phyloP scores from a whole-genome alignment of 257 asterid genomes.

The Primulina tabacum region DNA sequence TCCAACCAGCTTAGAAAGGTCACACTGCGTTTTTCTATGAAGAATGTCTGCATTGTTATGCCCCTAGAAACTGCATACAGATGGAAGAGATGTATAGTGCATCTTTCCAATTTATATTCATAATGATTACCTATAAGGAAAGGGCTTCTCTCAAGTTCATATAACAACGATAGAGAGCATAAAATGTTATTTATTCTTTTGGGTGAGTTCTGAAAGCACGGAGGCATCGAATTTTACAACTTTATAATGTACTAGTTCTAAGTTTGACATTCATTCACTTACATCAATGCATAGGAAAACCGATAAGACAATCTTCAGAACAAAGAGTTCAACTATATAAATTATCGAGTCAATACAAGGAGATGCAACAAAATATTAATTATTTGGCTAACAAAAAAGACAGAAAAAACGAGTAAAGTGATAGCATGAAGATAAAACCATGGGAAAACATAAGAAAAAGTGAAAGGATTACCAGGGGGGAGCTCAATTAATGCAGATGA shows the following conservation, averaged over 20 bases:
- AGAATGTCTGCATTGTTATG: not conserved
- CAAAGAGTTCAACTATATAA: not conserved
- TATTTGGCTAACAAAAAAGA: slow-evolving; percentile 6
- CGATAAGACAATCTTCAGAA: slow-evolving; percentile 6
- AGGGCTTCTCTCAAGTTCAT: not conserved
- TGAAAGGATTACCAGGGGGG: slow-evolving; percentile 62
- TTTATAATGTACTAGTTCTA: not conserved
- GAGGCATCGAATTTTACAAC: slow-evolving; percentile 14
- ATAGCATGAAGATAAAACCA: slow-evolving; percentile 19
- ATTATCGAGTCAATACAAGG: not conserved
- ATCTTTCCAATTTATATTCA: not conserved
- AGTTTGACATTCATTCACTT: slow-evolving; percentile 5
- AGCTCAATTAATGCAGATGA: slow-evolving; percentile 82
- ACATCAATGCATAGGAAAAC: not conserved
- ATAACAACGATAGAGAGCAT: not conserved
- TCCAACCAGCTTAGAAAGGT: not conserved
- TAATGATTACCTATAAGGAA: not conserved
- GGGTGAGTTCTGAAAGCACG: not conserved
- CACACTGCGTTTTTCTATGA: not conserved
- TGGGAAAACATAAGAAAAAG: slow-evolving; percentile 22
- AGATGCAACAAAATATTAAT: not conserved
- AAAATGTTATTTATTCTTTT: not conserved
- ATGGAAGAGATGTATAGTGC: not conserved
- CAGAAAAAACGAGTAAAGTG: slow-evolving; percentile 9
- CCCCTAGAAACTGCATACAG: not conserved